Evolutionary conservation across 768 basidiomycete genomes (phyloP), one percentile per base, ranked within the genome.

Genomic region (Trametes sanguinea): DNA sequence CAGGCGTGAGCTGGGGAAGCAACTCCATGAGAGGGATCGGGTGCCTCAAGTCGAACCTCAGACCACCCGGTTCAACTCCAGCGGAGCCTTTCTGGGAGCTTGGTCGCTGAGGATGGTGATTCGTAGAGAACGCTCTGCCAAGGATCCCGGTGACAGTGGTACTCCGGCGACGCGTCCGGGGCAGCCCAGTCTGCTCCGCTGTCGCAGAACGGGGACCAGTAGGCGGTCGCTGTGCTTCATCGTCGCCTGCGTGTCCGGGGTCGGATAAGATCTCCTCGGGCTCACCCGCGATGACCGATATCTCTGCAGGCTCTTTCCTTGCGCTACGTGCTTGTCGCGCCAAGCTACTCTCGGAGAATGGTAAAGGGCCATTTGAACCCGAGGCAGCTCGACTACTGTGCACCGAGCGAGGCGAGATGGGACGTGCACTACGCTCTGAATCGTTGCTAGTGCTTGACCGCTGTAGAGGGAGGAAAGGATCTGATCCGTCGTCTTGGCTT

Each of bases 1-100:
- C 75, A 0, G 84, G 78, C 11, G 85, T 80, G 17, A 95, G 77
- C 9, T 80, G 73, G 4, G 81, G 78, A 16, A 90, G 77, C 29
- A 91, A 73, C 10, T 69, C 61, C 43, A 65, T 60, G 33, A 74
- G 63, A 14, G 75, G 68, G n/a, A 72, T 62, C 2, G 69, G 59
- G 14, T 27, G 55, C 13, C 42, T 32, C 42, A 57, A 37, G 43
- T 66, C 65, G 37, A 65, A 64, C 2, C 64, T 48, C 1, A 50
- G 46, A 10, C 43, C 51, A 32, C 16, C 30, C 1, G 32, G 30
- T 13, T 61, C 48, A 4, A 33, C 17, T 9, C 39, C 52, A 22
- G 45, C 48, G 4, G 45, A 48, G 16, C 33, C 57, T 43, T 29
- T 55, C 42, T 47, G 57, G 4, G 62, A 58, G 44, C 37, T 50